Base-by-base conservation (phyloP, 2,329 filamentous ascomycete species). In the Cladosporium sp. region DNA sequence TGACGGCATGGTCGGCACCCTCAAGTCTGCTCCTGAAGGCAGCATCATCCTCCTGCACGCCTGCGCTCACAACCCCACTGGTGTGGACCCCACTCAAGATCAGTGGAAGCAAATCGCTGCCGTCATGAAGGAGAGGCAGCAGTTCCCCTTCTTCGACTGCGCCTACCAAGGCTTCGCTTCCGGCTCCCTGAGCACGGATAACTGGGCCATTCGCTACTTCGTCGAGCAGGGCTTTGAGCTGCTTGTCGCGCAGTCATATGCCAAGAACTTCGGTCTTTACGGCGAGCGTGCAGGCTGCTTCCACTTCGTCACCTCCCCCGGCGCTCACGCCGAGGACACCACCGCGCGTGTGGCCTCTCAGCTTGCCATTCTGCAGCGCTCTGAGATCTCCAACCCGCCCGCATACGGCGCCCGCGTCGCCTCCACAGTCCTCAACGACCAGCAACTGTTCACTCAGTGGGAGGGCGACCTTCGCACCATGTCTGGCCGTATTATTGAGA, bases 101-200 rank as follows among this genome's bases (percentile, higher is more conserved):
- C 93, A 98, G 74, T 98, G 93, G 93, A 88, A 86, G 69, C 80
- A 94, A 72, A 83, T 98, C 55, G 90, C 92, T 46, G 70, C 77
- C 38, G 70, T 95, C 38, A 83, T 97, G 70, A 80, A 80, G 62
- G 70, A 81, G 63, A 89, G 86, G 72, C 81, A 81, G 56, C 92
- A 94, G 71, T 95, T 98, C 75, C 92, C 93, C 62, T 97, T 98
- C 81, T 97, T 98, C 73, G 93, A 98, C 77, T 88, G 83, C 57
- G 93, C 93, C 50, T 98, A 98, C 77, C 93, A 97, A 72, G 92
- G 93, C 51, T 98, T 98, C 68, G 93, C 93, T 3, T 95, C 93
- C 1, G 93, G 93, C 52, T 84, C 94, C 67, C 80, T 97, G 16
- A 77, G 79, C 60, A 82, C 83, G 53, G 93, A 98, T 68, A 88